These are phyloP conservation scores for Penicillium macrosclerotiorum DNA, from an alignment of 495 filamentous ascomycete genomes.

Conservation along the genomic window DNA sequence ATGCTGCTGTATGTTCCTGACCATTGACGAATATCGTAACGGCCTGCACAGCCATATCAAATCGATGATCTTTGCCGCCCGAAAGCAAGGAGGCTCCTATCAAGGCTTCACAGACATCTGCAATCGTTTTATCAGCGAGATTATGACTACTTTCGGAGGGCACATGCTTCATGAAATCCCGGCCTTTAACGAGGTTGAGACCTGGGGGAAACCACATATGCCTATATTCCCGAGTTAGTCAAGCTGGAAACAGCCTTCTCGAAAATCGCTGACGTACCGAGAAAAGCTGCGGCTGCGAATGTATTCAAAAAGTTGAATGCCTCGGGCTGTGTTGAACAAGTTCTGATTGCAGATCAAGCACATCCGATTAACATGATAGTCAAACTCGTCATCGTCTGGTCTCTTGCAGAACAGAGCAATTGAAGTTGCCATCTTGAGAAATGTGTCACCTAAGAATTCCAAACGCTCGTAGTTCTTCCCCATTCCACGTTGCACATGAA, in stretches of 20 bases:
- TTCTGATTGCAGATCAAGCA: conserved; percentile 89
- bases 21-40: conserved; percentile 73
- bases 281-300: conserved; percentile 82
- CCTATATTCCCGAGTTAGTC: conserved; percentile 16
- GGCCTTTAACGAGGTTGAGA: conserved; percentile 60
- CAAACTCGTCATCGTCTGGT: conserved; percentile 77
- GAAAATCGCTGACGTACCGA: conserved; percentile 45
- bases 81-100: conserved; percentile 86
- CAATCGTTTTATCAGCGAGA: conserved; percentile 86
- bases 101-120: conserved; percentile 95
- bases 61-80: conserved; percentile 51
- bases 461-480: conserved; percentile 95
- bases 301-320: conserved; percentile 65
- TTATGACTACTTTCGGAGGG: conserved; percentile 56
- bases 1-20: conserved; percentile 61
- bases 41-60: conserved; percentile 80
- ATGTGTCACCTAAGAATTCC: conserved; percentile 91
- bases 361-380: conserved; percentile 91
- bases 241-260: neutral
- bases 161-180: conserved; percentile 54
- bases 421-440: conserved; percentile 93
- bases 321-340: conserved; percentile 70
- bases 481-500: conserved; percentile 85
- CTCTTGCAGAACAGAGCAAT: conserved; percentile 75
- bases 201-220: conserved; percentile 79